Percentiles rank a stretch among this genome's conserved stretches.
Conservation (phyloP, 345 rosid species). For the Citrus hindsii region DNA sequence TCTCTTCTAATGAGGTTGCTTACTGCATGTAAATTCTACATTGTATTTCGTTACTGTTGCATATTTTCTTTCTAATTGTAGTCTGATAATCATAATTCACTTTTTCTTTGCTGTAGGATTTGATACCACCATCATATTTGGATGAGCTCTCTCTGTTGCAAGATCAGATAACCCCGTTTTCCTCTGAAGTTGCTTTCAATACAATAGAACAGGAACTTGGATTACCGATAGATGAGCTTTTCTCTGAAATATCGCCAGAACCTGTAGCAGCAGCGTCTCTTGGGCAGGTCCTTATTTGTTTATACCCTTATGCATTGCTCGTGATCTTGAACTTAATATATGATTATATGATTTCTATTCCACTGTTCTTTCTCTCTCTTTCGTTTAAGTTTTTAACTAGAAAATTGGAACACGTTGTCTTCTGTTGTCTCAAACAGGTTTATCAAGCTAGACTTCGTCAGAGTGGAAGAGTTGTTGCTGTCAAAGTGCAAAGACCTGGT, state of each 20-base stretch:
- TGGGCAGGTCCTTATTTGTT: slow-evolving; percentile 59
- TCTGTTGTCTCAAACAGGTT: slow-evolving; percentile 44
- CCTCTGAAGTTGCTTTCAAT: slow-evolving; percentile 69
- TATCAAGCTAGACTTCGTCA: slow-evolving; percentile 84
- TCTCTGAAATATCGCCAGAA: slow-evolving; percentile 90
- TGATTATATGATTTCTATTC: slow-evolving; percentile 7
- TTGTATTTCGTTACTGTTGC: background rate
- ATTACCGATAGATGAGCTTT: slow-evolving; percentile 58
- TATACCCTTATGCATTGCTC: background rate
- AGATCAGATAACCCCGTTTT: slow-evolving; percentile 91
- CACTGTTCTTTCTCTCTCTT: background rate
- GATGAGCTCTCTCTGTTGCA: slow-evolving; percentile 85
- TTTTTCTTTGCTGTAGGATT: slow-evolving; percentile 49
- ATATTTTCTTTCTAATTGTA: background rate
- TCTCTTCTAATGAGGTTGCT: background rate
- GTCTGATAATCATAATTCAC: background rate
- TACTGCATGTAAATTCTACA: background rate
- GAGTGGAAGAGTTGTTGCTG: slow-evolving; percentile 67
- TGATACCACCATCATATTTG: slow-evolving; percentile 80
- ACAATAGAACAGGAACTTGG: slow-evolving; percentile 80
- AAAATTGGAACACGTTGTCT: background rate
- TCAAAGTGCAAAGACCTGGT: slow-evolving; percentile 95
- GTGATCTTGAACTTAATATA: slow-evolving; percentile 3
- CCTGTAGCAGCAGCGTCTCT: slow-evolving; percentile 94
- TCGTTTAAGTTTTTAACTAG: background rate